Conservation (phyloP, 192 early-diverging fungal genomes). For the Chytriomyces hyalinus region DNA sequence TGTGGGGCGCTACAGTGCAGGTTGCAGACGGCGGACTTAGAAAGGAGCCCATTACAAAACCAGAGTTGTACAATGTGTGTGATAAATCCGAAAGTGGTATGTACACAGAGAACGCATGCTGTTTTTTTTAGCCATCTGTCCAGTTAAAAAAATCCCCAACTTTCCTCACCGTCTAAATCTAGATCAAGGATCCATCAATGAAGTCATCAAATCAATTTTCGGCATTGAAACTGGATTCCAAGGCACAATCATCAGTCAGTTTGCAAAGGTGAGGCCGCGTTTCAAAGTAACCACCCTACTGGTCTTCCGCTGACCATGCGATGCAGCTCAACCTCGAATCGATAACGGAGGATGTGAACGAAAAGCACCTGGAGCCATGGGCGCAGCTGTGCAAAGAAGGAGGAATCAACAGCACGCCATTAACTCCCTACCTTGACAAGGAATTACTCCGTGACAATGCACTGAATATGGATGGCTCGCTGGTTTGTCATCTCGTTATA, state of each 20-base stretch:
- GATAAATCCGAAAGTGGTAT: slow-evolving; percentile 87
- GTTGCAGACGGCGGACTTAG: slow-evolving; percentile 56
- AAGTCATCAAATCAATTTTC: slow-evolving; percentile 71
- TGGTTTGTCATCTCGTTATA: slow-evolving; percentile 41
- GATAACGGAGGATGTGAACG: slow-evolving; percentile 91
- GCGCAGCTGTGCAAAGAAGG: slow-evolving; percentile 76
- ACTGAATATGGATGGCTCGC: slow-evolving; percentile 80
- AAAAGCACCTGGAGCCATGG: slow-evolving; percentile 93
- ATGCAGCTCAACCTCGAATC: slow-evolving; percentile 79
- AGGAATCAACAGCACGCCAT: slow-evolving; percentile 76
- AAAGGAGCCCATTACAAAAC: slow-evolving; percentile 40
- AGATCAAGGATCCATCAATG: slow-evolving; percentile 83
- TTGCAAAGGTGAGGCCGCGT: slow-evolving; percentile 71
- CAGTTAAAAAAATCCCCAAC: background rate
- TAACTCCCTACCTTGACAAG: slow-evolving; percentile 92
- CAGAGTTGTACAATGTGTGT: slow-evolving; percentile 80
- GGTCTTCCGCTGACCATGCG: background rate
- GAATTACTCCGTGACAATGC: slow-evolving; percentile 89
- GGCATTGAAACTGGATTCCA: slow-evolving; percentile 85
- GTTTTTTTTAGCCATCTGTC: background rate
- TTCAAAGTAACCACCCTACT: too few relatives aligned
- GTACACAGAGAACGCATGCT: background rate
- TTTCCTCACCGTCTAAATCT: background rate
- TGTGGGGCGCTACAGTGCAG: slow-evolving; percentile 57
- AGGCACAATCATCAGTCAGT: slow-evolving; percentile 73